Conservation (phyloP, 2,329 filamentous ascomycete species). For the Monosporascus sp. region DNA sequence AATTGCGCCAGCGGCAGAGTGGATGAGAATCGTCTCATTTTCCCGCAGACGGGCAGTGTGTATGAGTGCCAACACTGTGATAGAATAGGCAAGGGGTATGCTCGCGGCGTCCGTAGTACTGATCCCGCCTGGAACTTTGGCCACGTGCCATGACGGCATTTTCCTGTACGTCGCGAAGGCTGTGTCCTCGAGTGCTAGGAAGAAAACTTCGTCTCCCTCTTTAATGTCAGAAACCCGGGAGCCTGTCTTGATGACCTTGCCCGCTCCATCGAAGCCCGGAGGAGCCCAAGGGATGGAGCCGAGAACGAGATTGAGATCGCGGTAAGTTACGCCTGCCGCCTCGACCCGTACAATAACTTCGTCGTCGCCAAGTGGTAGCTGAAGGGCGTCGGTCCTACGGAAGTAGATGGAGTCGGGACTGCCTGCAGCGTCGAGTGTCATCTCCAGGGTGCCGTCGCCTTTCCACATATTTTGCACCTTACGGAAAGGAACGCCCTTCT, state of each 20-base stretch:
- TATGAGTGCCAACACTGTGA: slow-evolving; percentile 3
- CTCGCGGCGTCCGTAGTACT: slow-evolving; percentile 7
- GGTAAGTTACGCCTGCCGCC: slow-evolving; percentile 15
- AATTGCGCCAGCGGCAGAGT: slow-evolving; percentile 10
- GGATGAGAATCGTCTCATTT: slow-evolving; percentile 10
- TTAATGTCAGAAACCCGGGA: not conserved
- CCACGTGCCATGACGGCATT: slow-evolving; percentile 10
- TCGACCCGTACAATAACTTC: slow-evolving; percentile 15
- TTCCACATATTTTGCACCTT: slow-evolving; percentile 18
- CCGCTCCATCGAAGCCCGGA: slow-evolving; percentile 8
- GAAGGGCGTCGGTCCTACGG: slow-evolving; percentile 7
- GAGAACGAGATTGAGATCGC: slow-evolving; percentile 16
- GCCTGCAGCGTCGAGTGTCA: slow-evolving; percentile 20
- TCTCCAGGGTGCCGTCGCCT: slow-evolving; percentile 13
- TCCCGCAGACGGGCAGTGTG: slow-evolving; percentile 2
- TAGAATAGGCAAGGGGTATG: slow-evolving; percentile 8
- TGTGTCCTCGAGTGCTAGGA: slow-evolving; percentile 8
- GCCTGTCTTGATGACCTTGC: slow-evolving; percentile 4
- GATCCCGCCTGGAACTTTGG: slow-evolving; percentile 4
- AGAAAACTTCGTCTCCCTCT: slow-evolving; percentile 7
- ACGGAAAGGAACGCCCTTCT: slow-evolving; percentile 9
- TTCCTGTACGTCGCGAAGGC: slow-evolving; percentile 13
- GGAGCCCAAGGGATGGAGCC: slow-evolving; percentile 17
- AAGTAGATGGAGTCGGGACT: slow-evolving; percentile 21
- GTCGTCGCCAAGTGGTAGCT: slow-evolving; percentile 6